Evolutionary conservation across 495 filamentous ascomycete species (phyloP).

Genomic region (Aspergillus asperescens): DNA sequence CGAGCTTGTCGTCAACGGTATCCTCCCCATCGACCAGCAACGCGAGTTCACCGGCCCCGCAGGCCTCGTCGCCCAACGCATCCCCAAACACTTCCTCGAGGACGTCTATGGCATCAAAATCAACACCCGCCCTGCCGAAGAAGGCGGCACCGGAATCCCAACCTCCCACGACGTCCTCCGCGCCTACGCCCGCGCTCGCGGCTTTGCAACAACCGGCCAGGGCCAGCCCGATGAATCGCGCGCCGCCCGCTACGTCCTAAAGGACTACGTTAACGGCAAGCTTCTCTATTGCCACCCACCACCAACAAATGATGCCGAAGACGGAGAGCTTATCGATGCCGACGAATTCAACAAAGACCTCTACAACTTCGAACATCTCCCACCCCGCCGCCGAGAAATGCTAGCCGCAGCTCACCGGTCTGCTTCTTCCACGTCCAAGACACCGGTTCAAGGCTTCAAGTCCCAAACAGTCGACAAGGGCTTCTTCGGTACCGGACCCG

Average conservation of each 20-base stretch:
- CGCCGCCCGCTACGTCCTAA: constrained; percentile 84
- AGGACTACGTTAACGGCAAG: constrained; percentile 97
- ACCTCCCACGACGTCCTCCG: constrained; percentile 82
- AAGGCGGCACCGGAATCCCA: constrained; percentile 86
- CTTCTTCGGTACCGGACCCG: constrained; percentile 70
- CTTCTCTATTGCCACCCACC: constrained; percentile 89
- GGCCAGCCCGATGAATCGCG: constrained; percentile 91
- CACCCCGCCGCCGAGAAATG: constrained; percentile 59
- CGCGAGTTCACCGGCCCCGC: constrained; percentile 90
- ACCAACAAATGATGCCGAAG: constrained; percentile 38
- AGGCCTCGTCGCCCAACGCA: constrained; percentile 77
- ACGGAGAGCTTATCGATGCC: constrained; percentile 58
- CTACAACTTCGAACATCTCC: constrained; percentile 74
- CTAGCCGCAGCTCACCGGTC: constrained; percentile 27
- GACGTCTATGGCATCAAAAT: constrained; percentile 92
- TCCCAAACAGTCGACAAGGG: constrained; percentile 72
- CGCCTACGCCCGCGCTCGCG: constrained; percentile 82
- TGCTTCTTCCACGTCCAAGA: constrained; percentile 23
- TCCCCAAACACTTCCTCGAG: constrained; percentile 87
- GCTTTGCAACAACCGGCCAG: constrained; percentile 79
- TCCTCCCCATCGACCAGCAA: constrained; percentile 95
- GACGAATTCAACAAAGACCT: constrained; percentile 81
- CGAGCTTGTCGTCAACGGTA: constrained; percentile 91
- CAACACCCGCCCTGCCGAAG: constrained; percentile 71
- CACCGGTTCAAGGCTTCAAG: constrained; percentile 53